Percentiles rank a stretch among this genome's conserved stretches.
phyloP scores from a whole-genome alignment of 345 rosid genomes.

The Populus nigra region DNA sequence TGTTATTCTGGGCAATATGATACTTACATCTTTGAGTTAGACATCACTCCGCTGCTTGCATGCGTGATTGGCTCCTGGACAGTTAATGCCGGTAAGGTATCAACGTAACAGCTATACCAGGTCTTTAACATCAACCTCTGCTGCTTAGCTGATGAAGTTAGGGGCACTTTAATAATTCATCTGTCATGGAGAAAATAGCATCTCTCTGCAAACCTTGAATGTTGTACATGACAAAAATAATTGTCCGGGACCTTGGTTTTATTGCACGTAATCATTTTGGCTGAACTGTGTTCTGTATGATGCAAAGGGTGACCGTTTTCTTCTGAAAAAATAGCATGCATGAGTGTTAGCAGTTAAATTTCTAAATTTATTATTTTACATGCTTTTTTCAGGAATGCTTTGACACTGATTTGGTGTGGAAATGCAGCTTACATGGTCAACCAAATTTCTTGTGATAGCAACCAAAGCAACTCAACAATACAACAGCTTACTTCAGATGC shows the following conservation, averaged over 20 bases:
- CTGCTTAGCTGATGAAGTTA: background rate
- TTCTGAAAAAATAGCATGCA: background rate
- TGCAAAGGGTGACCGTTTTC: background rate
- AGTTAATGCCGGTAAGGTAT: background rate
- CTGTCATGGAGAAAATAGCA: background rate
- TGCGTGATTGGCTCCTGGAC: background rate
- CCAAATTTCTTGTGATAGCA: constrained; percentile 60
- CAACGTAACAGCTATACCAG: background rate
- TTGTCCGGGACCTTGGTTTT: background rate
- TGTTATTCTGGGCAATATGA: no score
- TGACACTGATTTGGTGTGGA: constrained; percentile 44
- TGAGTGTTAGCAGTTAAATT: background rate
- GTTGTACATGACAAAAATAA: background rate
- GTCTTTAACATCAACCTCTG: background rate
- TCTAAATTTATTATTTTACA: constrained; percentile 18
- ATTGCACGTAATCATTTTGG: background rate
- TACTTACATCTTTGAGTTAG: no score
- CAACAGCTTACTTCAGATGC: constrained; percentile 82
- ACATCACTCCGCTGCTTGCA: background rate
- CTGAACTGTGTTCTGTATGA: background rate
- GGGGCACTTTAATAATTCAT: background rate
- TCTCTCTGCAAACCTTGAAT: background rate
- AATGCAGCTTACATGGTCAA: constrained; percentile 95
- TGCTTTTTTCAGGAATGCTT: constrained; percentile 29
- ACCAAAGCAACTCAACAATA: constrained; percentile 33